Evolutionary conservation across 2,329 filamentous ascomycete species (phyloP), one percentile per base, ranked within the genome.

Genomic region (Fusarium floridanum): DNA sequence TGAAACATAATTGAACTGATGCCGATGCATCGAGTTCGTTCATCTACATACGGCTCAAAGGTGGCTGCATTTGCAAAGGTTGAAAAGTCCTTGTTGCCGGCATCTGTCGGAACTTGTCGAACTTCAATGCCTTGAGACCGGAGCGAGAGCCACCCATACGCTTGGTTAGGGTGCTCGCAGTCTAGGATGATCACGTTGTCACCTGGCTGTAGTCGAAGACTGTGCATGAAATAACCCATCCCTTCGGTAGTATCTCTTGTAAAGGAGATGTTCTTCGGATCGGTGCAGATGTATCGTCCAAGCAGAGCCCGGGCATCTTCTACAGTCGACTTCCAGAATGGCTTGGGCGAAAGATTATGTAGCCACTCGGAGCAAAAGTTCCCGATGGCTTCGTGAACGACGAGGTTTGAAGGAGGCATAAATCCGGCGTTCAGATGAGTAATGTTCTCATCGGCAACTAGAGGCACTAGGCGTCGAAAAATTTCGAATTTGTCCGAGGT

Each of bases 1-100:
- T 83, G 81, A 64, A 82, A 83, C 74, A 81, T 80, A 37, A 82
- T 60, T 6, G 81, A 81, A 61, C 77, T 80, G 17, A 83, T 50
- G 1, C 81, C 81, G 32, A 83, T 79, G 14, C 77, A 79, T 6
- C 76, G 71, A 1, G 81, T 83, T 24, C 78, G 66, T 0, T 61
- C 67, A 64, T 83, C 81, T 9, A 82, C 78, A 34, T 66, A 81
- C 2, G 81, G 78, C 5, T 73, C 73, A 32, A 83, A 79, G 5
- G 68, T 65, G 2, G 43, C 39, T 7, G 68, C 68, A 17, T 67
- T 71, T 3, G 68, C 68, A 1, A 61, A 24, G 4, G 37, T 61
- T 32, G 61, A 66, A 11, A 67, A 50, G 9, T 53, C 43, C 2
- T 24, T 41, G 20, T 24, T 57, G 5, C 64, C 48, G 16, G 67